Percentiles rank a stretch among this genome's conserved stretches.
Evolutionary conservation across 495 filamentous ascomycete genomes (phyloP).

Genomic region (Arthonia radiata): DNA sequence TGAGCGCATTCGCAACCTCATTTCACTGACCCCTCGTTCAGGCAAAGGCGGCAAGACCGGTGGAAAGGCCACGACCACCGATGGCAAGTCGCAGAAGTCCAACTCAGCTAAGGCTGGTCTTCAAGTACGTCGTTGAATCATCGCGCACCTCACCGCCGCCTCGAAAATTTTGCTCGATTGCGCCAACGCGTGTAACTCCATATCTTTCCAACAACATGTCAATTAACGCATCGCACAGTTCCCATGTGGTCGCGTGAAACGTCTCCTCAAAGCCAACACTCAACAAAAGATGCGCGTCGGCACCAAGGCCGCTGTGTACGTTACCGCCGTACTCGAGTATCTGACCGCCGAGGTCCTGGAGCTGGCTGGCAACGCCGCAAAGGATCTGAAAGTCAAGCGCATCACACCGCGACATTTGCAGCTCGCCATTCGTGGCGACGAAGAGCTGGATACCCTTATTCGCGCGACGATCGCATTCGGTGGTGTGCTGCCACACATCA

Average conservation of each 20-base stretch:
- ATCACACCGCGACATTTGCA: slow-evolving; percentile 96
- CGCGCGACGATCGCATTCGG: slow-evolving; percentile 95
- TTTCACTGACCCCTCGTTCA: too few relatives aligned
- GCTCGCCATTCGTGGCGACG: slow-evolving; percentile 93
- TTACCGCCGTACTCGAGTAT: slow-evolving; percentile 95
- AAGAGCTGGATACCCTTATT: slow-evolving; percentile 93
- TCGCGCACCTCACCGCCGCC: slow-evolving; percentile 5
- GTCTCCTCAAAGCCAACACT: slow-evolving; percentile 96
- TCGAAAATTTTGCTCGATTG: slow-evolving; percentile 3
- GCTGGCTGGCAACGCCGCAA: slow-evolving; percentile 91
- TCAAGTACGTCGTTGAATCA: slow-evolving; percentile 45
- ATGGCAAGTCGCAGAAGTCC: slow-evolving; percentile 82
- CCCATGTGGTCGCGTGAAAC: slow-evolving; percentile 98
- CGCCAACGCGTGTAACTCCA: neutral
- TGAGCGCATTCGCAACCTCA: too few relatives aligned
- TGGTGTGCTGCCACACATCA: slow-evolving; percentile 96
- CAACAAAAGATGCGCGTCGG: slow-evolving; percentile 99
- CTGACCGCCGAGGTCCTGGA: slow-evolving; percentile 96
- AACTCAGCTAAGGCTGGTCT: slow-evolving; percentile 95
- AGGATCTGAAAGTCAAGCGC: slow-evolving; percentile 99
- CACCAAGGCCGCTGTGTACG: slow-evolving; percentile 95
- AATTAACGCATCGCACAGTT: slow-evolving; percentile 34
- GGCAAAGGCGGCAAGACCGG: slow-evolving; percentile 77
- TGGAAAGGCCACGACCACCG: slow-evolving; percentile 31
- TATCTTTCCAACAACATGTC: slow-evolving; percentile 1